These are phyloP conservation scores for Xylaria sp. DNA, from an alignment of 2,329 filamentous ascomycete species.

Conservation along the genomic window DNA sequence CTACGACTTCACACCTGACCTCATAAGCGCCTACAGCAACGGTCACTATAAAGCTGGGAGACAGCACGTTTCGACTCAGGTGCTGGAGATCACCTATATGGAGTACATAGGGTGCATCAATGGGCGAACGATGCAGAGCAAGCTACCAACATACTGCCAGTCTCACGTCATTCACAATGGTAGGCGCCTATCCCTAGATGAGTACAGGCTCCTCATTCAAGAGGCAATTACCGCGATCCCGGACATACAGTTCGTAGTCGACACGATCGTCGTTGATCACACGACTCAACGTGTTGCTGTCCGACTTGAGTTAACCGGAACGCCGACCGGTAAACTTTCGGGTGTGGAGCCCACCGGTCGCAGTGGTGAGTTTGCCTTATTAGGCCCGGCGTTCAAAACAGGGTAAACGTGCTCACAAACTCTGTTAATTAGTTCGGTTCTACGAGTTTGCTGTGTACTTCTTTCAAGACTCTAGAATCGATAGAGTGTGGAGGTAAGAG, in stretches of 20 bases:
- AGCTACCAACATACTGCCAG: slow-evolving; percentile 46
- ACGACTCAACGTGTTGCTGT: slow-evolving; percentile 47
- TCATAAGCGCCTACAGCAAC: neutral
- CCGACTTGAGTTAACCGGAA: slow-evolving; percentile 47
- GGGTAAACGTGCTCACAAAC: slow-evolving; percentile 5
- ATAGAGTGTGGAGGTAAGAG: slow-evolving; percentile 46
- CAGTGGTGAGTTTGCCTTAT: slow-evolving; percentile 14
- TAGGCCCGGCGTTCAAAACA: neutral
- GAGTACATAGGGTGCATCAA: slow-evolving; percentile 50
- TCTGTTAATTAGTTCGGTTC: slow-evolving; percentile 42
- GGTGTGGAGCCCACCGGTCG: slow-evolving; percentile 47
- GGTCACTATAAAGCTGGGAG: neutral
- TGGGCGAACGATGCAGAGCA: slow-evolving; percentile 39
- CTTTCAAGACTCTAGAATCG: slow-evolving; percentile 49
- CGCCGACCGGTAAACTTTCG: slow-evolving; percentile 42
- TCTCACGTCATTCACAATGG: slow-evolving; percentile 47
- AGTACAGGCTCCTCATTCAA: slow-evolving; percentile 48
- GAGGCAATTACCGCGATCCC: slow-evolving; percentile 44
- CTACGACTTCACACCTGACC: slow-evolving; percentile 15
- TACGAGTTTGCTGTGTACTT: slow-evolving; percentile 51
- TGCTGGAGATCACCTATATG: slow-evolving; percentile 43
- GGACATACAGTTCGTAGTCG: slow-evolving; percentile 44
- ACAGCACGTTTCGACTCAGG: slow-evolving; percentile 26
- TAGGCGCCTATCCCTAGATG: slow-evolving; percentile 36
- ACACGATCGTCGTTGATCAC: slow-evolving; percentile 48